Evolutionary conservation across 164 flowering plant genomes (phyloP), one percentile per base, ranked within the genome.

Genomic region (Sedum album): DNA sequence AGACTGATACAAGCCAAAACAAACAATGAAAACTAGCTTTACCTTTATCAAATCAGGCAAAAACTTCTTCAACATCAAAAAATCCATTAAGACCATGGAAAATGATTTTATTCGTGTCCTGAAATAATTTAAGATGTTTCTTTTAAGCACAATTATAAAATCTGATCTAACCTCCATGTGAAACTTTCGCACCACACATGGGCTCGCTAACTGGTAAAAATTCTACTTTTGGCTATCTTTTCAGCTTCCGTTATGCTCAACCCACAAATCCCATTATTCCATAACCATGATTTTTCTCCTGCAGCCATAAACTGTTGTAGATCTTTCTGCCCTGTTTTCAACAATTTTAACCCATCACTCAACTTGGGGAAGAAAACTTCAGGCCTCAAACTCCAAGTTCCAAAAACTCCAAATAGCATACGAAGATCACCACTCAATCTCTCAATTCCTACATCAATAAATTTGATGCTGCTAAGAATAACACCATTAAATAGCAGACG

Each of bases 301-400:
- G 70, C 79, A 10, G 70, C 71, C 60, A 76, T 67, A 49, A 70
- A 49, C 67, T 71, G 79, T 60, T 78, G 74, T 31, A 83, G 71
- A 71, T 86, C 78, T 61, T 82, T 73, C 69, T 84, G 82, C 9
- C 60, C 83, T 88, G 88, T 80, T 72, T 76, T 84, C 84, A 95
- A 74, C 77, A 93, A 46, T 82, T 81, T 89, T 80, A 89, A 76
- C 26, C 95, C 86, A 66, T 88, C 93, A 18, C 77, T 82, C n/a
- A 70, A 28, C 71, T 81, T 88, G 0, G 96, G 96, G 69, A 92
- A 90, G 72, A 92, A 95, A 26, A 96, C 91, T 79, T 89, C 86
- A 2, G 97, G 98, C 67, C 98, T 88, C 83, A 92, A 69, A 80
- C 99, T 90, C 98, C 96, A 90, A 62, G 87, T 76, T 31, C 83